Evolutionary conservation across 495 filamentous ascomycete genomes (phyloP), one percentile per base, ranked within the genome.

Genomic region (Hypoxylon intermedium): DNA sequence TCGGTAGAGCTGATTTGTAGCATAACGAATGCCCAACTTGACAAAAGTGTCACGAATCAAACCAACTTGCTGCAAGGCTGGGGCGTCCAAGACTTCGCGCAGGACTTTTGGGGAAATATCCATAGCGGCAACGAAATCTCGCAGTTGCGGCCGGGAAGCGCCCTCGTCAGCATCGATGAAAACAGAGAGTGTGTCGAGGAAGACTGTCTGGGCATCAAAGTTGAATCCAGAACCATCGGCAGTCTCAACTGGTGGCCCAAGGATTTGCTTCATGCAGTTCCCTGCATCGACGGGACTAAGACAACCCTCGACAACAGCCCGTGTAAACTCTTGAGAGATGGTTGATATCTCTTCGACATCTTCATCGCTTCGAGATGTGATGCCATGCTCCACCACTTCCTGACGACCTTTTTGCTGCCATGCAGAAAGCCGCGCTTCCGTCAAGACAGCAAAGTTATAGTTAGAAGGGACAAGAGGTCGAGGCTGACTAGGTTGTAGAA

Each of bases 1-100:
- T 40, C 92, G 88, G 67, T 99, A 99, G 2, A 98, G 84, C 13
- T 93, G 75, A 65, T 94, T 92, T 6, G 95, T 99, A 48, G 91
- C 87, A 60, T 95, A 91, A 47, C 93, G 87, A 58, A 96, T 89
- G 2, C 86, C 88, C 67, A 93, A 85, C 43, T 87, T 84, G n/a
- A 82, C 77, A 68, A 97, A 99, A 0, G 87, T 90, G 3, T 87
- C 84, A n/a, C 91, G 87, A 42, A 97, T 89, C 44, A 99, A 76
- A 7, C 87, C 85, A 13, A 97, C 77, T 3, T 84, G 78, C 63
- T 89, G 82, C 12, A 99, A 77, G 9, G 96, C 75, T 9, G 82
- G 76, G 1, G 83, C 83, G 41, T 98, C 95, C n/a, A 99, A 82
- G 61, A 90, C 84, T 24, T 86, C 79, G n/a, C 92, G 89, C 81